Percentiles rank a stretch among this genome's conserved stretches.
Conservation (phyloP, 306 rosid species). For the Trifolium dubium region DNA sequence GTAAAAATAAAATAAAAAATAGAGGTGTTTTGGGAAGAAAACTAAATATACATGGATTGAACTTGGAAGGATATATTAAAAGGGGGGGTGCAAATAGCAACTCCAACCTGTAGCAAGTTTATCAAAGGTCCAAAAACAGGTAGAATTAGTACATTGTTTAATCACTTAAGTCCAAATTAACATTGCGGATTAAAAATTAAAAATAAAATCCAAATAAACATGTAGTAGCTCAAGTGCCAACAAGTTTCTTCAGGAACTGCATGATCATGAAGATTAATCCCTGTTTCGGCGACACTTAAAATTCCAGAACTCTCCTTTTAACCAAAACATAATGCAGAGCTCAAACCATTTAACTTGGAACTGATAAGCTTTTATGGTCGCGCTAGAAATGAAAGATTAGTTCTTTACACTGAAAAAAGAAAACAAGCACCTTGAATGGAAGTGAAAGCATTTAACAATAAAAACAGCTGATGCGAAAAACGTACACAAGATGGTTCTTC, state of each 20-base stretch:
- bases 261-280: background rate
- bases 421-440: background rate
- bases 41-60: no score
- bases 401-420: constrained; percentile 14
- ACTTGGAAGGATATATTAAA: no score
- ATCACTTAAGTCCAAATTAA: background rate
- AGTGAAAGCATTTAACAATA: background rate
- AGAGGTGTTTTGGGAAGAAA: no score
- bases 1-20: no score
- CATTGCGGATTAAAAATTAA: background rate
- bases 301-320: constrained; percentile 7
- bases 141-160: background rate
- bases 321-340: background rate
- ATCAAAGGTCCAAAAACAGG: no score
- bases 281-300: background rate
- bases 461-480: background rate
- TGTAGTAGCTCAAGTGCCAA: constrained; percentile 6
- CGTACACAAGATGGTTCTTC: constrained; percentile 5
- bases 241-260: constrained; percentile 4
- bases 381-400: constrained; percentile 22
- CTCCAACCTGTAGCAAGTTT: no score
- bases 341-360: constrained; percentile 4
- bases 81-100: no score
- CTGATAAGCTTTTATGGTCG: background rate
- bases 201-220: background rate